Evolutionary conservation across 1,284 basidiomycete genomes (phyloP).

Genomic region (Tremellales sp.): DNA sequence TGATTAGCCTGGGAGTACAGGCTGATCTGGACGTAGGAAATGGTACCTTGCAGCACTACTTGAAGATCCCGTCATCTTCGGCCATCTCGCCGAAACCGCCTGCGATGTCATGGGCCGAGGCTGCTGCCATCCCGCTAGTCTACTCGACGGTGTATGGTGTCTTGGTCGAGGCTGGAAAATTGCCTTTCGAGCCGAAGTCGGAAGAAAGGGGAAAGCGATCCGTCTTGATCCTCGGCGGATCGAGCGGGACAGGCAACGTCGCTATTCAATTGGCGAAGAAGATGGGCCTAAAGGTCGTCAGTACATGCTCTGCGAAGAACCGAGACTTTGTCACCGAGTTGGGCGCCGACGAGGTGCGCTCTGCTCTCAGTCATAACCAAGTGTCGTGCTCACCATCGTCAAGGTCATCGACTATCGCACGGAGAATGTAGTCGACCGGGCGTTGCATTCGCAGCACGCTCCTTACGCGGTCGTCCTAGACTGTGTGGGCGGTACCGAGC

Average conservation of each 20-base stretch:
- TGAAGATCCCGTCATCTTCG: slow-evolving; percentile 49
- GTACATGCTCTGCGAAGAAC: slow-evolving; percentile 58
- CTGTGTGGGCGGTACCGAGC: slow-evolving; percentile 28
- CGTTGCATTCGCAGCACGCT: slow-evolving; percentile 38
- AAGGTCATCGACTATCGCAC: slow-evolving; percentile 60
- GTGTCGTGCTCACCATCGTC: not conserved
- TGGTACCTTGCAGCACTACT: slow-evolving; percentile 58
- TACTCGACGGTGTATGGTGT: slow-evolving; percentile 58
- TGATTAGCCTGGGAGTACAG: slow-evolving; percentile 29
- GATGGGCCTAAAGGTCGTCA: slow-evolving; percentile 56
- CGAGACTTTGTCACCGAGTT: slow-evolving; percentile 49
- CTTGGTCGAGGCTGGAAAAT: slow-evolving; percentile 49
- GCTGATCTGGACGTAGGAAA: slow-evolving; percentile 34
- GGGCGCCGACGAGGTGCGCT: slow-evolving; percentile 51
- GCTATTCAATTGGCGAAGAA: slow-evolving; percentile 64
- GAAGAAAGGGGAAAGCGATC: slow-evolving; percentile 11
- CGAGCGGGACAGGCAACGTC: slow-evolving; percentile 59
- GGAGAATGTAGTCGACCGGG: slow-evolving; percentile 51
- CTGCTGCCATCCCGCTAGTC: slow-evolving; percentile 58
- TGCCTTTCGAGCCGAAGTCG: slow-evolving; percentile 46
- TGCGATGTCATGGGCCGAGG: slow-evolving; percentile 54
- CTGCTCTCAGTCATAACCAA: not conserved
- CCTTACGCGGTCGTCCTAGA: slow-evolving; percentile 45
- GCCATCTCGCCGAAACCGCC: slow-evolving; percentile 17
- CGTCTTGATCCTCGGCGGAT: slow-evolving; percentile 64